Evolutionary conservation across 129 eudicot species (phyloP).

Genomic region (Chrysanthemum lavandulifolium): DNA sequence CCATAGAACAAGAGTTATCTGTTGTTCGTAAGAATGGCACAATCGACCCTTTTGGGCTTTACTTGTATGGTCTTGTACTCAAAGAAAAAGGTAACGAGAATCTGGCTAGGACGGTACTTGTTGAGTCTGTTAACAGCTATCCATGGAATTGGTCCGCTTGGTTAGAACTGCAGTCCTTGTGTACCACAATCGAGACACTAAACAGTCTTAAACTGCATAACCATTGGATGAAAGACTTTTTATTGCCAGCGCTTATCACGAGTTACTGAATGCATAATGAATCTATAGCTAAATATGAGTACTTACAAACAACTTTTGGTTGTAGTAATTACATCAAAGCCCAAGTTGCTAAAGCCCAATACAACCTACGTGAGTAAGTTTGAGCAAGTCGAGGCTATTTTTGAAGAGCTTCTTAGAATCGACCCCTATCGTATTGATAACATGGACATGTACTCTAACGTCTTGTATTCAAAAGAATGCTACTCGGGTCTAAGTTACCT

Average conservation of each 20-base stretch:
- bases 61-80: constrained; percentile 66
- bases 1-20: constrained; percentile 84
- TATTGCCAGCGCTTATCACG: constrained; percentile 77
- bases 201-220: constrained; percentile 73
- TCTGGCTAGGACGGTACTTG: constrained; percentile 67
- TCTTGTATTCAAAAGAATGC: constrained; percentile 86
- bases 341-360: constrained; percentile 87
- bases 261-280: constrained; percentile 80
- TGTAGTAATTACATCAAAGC: constrained; percentile 87
- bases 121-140: constrained; percentile 79
- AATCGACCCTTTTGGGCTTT: constrained; percentile 76
- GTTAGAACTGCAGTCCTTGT: constrained; percentile 74
- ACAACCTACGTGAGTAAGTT: constrained; percentile 85
- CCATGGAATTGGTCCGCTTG: constrained; percentile 99
- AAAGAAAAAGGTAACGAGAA: constrained; percentile 63
- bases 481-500: constrained; percentile 85
- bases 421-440: constrained; percentile 94
- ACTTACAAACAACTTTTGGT: constrained; percentile 63
- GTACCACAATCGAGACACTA: constrained; percentile 69
- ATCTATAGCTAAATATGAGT: constrained; percentile 71
- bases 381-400: constrained; percentile 86
- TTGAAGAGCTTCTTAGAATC: constrained; percentile 81
- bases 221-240: constrained; percentile 99
- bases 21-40: constrained; percentile 58
- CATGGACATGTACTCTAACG: constrained; percentile 97